phyloP scores from a whole-genome alignment of 2,329 filamentous ascomycete genomes.

The Aspergillus sp. region DNA sequence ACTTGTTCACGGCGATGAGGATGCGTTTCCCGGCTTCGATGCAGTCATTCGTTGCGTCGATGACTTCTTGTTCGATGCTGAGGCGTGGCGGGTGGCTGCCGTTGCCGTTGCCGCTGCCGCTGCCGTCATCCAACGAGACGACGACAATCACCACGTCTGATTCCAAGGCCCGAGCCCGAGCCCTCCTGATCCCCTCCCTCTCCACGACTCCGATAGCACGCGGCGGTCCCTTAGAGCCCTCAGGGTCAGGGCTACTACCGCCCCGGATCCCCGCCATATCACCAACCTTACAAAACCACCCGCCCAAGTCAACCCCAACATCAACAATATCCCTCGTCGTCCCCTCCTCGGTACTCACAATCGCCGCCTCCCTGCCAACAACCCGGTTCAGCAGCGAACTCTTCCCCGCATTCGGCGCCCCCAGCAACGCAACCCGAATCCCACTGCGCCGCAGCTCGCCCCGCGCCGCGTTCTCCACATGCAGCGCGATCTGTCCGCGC shows the following conservation, averaged over 20 bases:
- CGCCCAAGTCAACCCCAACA: conserved; percentile 77
- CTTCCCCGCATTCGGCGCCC: conserved; percentile 90
- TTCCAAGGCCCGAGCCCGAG: conserved; percentile 68
- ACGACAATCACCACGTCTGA: conserved; percentile 82
- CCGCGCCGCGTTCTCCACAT: conserved; percentile 68
- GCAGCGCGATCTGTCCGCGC: conserved; percentile 54
- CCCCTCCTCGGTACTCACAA: conserved; percentile 85
- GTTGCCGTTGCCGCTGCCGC: conserved; percentile 9
- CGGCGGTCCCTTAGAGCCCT: too few species aligned
- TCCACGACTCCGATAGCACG: conserved; percentile 63
- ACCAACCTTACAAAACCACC: conserved; percentile 86
- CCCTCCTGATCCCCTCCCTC: conserved; percentile 80
- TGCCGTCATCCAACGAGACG: conserved; percentile 59
- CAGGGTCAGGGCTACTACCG: too few species aligned
- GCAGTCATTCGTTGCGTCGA: conserved; percentile 46
- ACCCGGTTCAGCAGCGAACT: conserved; percentile 86
- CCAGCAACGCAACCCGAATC: conserved; percentile 76
- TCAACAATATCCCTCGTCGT: conserved; percentile 94
- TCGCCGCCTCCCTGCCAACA: conserved; percentile 86
- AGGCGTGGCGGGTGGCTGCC: conserved; percentile 14
- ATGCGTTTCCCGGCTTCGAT: conserved; percentile 44
- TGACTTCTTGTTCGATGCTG: conserved; percentile 49
- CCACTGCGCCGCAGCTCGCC: conserved; percentile 78
- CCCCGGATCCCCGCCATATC: conserved; percentile 83
- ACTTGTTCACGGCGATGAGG: conserved; percentile 55